A percentile compares a stretch with the other conserved stretches of the same genome.
Evolutionary conservation across 106 monocot genomes (phyloP).

Genomic region (Dendrobium chrysotoxum): DNA sequence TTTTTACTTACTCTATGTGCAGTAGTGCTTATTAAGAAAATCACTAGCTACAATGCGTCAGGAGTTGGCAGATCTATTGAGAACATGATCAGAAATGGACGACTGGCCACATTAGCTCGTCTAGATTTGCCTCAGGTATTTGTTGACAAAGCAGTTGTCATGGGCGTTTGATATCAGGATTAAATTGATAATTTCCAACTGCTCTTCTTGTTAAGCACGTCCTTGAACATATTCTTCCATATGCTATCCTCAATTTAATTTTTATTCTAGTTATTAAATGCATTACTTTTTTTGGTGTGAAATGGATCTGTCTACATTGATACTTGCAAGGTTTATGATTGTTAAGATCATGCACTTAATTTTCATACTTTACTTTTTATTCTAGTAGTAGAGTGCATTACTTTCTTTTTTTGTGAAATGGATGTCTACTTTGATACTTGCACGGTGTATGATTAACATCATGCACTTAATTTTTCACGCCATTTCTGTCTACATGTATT

Average conservation of each 20-base stretch:
- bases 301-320: neutral
- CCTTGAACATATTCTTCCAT: neutral
- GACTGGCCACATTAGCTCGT: slow-evolving; percentile 33
- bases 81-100: slow-evolving; percentile 65
- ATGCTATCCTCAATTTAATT: neutral
- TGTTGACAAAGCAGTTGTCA: neutral
- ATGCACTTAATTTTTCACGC: no score
- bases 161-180: neutral
- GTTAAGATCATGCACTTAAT: neutral
- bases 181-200: neutral
- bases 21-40: slow-evolving; percentile 56
- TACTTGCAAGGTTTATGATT: neutral
- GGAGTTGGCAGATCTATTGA: slow-evolving; percentile 48
- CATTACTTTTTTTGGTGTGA: neutral
- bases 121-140: slow-evolving; percentile 90
- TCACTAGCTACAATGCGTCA: slow-evolving; percentile 33
- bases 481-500: neutral
- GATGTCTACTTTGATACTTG: no score
- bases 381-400: no score
- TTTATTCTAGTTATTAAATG: neutral
- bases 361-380: neutral
- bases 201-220: neutral
- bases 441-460: no score
- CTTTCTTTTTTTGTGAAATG: no score
- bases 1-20: slow-evolving; percentile 6